Conservation (phyloP, 768 basidiomycete species). For the Serendipita sp. region DNA sequence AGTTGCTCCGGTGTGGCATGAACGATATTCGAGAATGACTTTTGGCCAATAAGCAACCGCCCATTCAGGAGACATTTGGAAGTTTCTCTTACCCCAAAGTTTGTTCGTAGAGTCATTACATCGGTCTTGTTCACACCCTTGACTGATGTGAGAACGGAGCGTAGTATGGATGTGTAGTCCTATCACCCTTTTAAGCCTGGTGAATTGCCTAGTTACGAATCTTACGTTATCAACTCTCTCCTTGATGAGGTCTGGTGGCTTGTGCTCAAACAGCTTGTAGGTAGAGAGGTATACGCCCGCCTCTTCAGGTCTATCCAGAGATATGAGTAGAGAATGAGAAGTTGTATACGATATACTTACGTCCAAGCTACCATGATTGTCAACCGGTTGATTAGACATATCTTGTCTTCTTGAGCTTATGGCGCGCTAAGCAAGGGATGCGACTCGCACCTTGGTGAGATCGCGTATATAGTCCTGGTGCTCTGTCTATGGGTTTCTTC, state of each 20-base stretch:
- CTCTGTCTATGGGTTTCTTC: constrained; percentile 43
- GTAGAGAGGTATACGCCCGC: constrained; percentile 81
- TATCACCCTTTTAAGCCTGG: not conserved
- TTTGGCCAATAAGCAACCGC: not conserved
- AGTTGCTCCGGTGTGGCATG: constrained; percentile 58
- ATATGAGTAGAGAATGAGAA: not conserved
- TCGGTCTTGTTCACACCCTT: constrained; percentile 96
- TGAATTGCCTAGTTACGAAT: not conserved
- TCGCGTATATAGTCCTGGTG: constrained; percentile 86
- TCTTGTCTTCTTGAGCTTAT: constrained; percentile 24
- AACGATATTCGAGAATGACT: constrained; percentile 82
- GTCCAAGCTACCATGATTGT: constrained; percentile 89
- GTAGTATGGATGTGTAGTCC: constrained; percentile 67
- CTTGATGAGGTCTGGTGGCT: constrained; percentile 84
- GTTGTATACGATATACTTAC: constrained; percentile 27
- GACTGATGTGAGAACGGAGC: constrained; percentile 71
- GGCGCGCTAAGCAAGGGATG: constrained; percentile 3
- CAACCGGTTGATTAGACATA: constrained; percentile 81
- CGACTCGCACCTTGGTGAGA: constrained; percentile 54
- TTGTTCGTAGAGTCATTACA: constrained; percentile 76
- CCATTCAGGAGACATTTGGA: not conserved
- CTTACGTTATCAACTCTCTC: constrained; percentile 66
- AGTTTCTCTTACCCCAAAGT: constrained; percentile 64
- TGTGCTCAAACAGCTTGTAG: constrained; percentile 89
- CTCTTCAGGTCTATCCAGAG: constrained; percentile 61